Conservation (phyloP, 371 early-diverging fungal species). For the Mycotypha africana region DNA sequence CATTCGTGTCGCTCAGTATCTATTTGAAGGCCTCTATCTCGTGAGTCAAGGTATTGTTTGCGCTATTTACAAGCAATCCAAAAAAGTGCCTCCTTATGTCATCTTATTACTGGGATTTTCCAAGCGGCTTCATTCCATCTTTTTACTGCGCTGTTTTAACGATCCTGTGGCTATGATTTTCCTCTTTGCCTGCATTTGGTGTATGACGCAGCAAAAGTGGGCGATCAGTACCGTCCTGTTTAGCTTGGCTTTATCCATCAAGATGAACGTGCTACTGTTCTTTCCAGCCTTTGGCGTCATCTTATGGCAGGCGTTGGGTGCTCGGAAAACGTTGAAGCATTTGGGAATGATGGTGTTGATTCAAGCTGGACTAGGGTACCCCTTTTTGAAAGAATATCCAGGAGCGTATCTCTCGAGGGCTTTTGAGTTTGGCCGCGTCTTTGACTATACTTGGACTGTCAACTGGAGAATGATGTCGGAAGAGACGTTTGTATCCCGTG, state of each 20-base stretch:
- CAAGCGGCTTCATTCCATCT: conserved; percentile 87
- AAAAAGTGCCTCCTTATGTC: conserved; percentile 52
- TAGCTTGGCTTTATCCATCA: conserved; percentile 81
- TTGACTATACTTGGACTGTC: conserved; percentile 89
- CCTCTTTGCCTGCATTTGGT: conserved; percentile 57
- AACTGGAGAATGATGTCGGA: conserved; percentile 87
- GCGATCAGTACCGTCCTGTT: conserved; percentile 51
- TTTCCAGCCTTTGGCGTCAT: conserved; percentile 81
- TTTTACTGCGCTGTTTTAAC: conserved; percentile 85
- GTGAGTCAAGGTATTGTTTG: conserved; percentile 59
- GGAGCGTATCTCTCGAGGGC: conserved; percentile 67
- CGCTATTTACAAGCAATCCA: conserved; percentile 55
- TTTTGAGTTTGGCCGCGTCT: conserved; percentile 84
- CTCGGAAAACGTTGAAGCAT: conserved; percentile 43
- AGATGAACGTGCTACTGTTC: conserved; percentile 91
- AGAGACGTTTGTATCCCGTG: conserved; percentile 55
- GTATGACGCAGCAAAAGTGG: conserved; percentile 53
- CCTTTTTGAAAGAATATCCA: conserved; percentile 62
- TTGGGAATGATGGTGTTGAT: conserved; percentile 40
- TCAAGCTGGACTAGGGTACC: conserved; percentile 63
- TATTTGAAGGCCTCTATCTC: conserved; percentile 76
- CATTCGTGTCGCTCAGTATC: conserved; percentile 70
- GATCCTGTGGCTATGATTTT: conserved; percentile 86
- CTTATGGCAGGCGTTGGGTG: conserved; percentile 54
- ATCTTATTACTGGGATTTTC: conserved; percentile 64